Percentiles rank a stretch among this genome's conserved stretches.
Conservation (phyloP, 805 yeast genomes). For the Kluyveromyces nonfermentans region DNA sequence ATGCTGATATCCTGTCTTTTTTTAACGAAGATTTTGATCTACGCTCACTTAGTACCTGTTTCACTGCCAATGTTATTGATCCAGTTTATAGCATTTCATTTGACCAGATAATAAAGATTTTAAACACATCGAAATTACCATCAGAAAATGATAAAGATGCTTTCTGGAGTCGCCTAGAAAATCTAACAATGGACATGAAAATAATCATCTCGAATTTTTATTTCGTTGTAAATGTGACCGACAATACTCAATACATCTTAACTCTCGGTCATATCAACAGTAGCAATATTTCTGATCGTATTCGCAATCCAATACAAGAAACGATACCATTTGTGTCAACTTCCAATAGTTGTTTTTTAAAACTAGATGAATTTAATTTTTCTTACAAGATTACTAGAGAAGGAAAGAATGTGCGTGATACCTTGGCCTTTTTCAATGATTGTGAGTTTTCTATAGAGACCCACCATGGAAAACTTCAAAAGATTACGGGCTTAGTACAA, state of each 20-base stretch:
- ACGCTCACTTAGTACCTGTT: constrained; percentile 13
- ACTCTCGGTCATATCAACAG: background rate
- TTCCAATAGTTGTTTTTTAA: background rate
- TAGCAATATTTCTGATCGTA: background rate
- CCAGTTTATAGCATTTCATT: constrained; percentile 22
- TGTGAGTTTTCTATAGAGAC: background rate
- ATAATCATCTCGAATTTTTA: background rate
- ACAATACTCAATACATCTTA: constrained; percentile 1
- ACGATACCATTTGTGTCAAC: background rate
- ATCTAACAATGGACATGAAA: background rate
- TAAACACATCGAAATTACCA: background rate
- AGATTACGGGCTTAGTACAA: background rate
- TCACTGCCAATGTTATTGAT: constrained; percentile 22
- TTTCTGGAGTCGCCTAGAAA: background rate
- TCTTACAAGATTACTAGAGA: background rate
- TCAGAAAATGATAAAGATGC: background rate
- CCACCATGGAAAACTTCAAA: background rate
- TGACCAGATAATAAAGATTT: constrained; percentile 6
- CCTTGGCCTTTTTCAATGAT: background rate
- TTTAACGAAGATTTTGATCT: constrained; percentile 12
- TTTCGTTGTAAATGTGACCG: background rate
- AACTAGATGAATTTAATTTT: background rate
- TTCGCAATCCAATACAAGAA: background rate
- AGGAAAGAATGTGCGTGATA: background rate
- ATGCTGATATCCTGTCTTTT: constrained; percentile 20